phyloP scores from a whole-genome alignment of 768 basidiomycete species.

The Russula brevipes region DNA sequence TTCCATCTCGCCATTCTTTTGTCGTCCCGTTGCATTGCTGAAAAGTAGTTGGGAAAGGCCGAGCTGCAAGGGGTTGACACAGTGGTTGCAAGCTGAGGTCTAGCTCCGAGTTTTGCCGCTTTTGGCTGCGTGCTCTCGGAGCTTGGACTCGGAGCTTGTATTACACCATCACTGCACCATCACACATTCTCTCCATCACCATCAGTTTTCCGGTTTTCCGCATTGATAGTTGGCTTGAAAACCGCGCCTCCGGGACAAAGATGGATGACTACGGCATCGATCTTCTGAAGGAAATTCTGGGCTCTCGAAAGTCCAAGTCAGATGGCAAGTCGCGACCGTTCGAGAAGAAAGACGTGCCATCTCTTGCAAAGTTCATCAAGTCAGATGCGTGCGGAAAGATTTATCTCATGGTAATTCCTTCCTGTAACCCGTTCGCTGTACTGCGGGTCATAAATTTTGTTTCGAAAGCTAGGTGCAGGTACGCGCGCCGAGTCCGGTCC shows the following conservation, averaged over 20 bases:
- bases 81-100: too few relatives aligned
- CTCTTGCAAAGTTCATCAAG: constrained; percentile 31
- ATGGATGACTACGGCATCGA: constrained; percentile 18
- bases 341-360: constrained; percentile 19
- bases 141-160: too few relatives aligned
- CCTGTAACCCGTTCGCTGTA: background rate
- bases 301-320: background rate
- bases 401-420: constrained; percentile 30
- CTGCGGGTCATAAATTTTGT: background rate
- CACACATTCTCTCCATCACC: too few relatives aligned
- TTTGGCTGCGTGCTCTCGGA: too few relatives aligned
- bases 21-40: too few relatives aligned
- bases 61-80: too few relatives aligned
- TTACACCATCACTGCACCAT: too few relatives aligned
- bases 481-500: background rate
- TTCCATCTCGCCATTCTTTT: too few relatives aligned
- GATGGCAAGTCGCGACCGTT: constrained; percentile 1
- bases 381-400: constrained; percentile 31
- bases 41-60: too few relatives aligned
- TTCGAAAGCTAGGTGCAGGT: constrained; percentile 25
- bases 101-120: too few relatives aligned
- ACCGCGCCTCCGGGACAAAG: background rate
- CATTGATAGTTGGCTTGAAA: background rate
- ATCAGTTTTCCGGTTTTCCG: too few relatives aligned
- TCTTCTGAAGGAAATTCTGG: background rate